These are phyloP conservation scores for Diaporthe destruens DNA, from an alignment of 2,329 filamentous ascomycete species.

Conservation along the genomic window DNA sequence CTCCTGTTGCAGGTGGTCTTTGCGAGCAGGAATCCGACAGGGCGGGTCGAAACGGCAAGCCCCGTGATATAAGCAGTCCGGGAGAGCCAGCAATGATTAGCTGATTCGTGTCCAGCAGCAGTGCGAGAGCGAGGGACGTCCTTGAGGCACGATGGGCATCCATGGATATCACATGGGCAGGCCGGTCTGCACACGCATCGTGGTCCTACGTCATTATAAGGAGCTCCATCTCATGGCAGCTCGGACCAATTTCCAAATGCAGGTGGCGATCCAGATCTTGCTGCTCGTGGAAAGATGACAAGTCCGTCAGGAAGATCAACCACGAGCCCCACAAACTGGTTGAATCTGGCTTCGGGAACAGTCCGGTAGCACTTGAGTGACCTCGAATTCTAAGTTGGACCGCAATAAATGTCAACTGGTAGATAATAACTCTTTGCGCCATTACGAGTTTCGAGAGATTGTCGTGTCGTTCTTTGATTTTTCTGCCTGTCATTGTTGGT, in stretches of 20 bases:
- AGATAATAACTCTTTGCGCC: not conserved
- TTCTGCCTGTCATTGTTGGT: not conserved
- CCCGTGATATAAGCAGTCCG: not conserved
- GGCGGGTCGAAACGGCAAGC: not conserved
- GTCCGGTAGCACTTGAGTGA: constrained; percentile 2
- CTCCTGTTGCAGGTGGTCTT: not conserved
- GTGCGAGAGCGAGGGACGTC: not conserved
- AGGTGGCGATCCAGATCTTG: constrained; percentile 24
- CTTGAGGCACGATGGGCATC: not conserved
- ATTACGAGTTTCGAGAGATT: not conserved
- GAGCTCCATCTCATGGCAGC: constrained; percentile 11
- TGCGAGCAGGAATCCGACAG: not conserved
- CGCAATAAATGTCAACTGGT: not conserved
- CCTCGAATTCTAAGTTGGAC: not conserved
- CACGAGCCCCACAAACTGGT: not conserved
- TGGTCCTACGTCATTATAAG: not conserved
- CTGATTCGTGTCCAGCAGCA: not conserved
- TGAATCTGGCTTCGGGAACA: constrained; percentile 11
- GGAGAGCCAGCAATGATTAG: not conserved
- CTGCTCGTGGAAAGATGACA: not conserved
- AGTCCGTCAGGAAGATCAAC: constrained; percentile 15
- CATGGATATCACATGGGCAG: not conserved
- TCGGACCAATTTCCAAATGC: constrained; percentile 11
- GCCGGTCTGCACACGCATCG: not conserved
- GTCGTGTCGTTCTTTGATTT: not conserved